A percentile compares a stretch with the other conserved stretches of the same genome.
Conservation (phyloP, 1,139 yeast species). For the Pneumocystis wakefieldiae region DNA sequence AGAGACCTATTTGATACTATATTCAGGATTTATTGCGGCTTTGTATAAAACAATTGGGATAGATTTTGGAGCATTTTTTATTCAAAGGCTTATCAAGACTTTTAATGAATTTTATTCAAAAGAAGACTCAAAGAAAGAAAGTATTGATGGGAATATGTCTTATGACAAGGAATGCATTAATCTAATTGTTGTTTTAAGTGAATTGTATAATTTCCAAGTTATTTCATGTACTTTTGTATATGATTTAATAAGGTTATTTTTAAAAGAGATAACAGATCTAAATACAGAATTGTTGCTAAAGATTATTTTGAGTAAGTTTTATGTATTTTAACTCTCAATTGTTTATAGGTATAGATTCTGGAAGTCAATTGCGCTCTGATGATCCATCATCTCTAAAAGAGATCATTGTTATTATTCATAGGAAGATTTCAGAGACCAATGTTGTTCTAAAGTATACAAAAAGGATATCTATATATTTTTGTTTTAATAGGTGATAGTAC, state of each 20-base stretch:
- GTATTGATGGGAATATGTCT: conserved; percentile 17
- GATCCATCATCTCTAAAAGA: conserved; percentile 79
- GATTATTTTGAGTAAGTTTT: conserved; percentile 35
- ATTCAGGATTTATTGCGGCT: conserved; percentile 65
- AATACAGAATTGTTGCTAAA: conserved; percentile 67
- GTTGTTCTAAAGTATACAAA: conserved; percentile 23
- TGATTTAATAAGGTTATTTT: conserved; percentile 50
- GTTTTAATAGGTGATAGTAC: conserved; percentile 21
- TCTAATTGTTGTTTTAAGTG: conserved; percentile 56
- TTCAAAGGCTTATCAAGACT: conserved; percentile 62
- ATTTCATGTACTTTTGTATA: conserved; percentile 61
- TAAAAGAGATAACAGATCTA: conserved; percentile 45
- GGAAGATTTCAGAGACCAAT: conserved; percentile 28
- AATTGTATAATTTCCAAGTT: conserved; percentile 62
- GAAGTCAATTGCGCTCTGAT: conserved; percentile 73
- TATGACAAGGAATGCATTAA: conserved; percentile 50
- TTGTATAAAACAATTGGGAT: conserved; percentile 64
- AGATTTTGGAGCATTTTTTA: conserved; percentile 77
- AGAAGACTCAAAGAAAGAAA: conserved; percentile 10
- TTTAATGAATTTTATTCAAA: conserved; percentile 27
- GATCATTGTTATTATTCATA: conserved; percentile 47
- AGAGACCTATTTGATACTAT: conserved; percentile 66
- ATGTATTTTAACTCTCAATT: background rate
- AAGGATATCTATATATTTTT: conserved; percentile 18
- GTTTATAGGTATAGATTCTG: conserved; percentile 32